Percentiles rank a stretch among this genome's conserved stretches.
Conservation (phyloP, 495 filamentous ascomycete genomes). For the Platismatia glauca region DNA sequence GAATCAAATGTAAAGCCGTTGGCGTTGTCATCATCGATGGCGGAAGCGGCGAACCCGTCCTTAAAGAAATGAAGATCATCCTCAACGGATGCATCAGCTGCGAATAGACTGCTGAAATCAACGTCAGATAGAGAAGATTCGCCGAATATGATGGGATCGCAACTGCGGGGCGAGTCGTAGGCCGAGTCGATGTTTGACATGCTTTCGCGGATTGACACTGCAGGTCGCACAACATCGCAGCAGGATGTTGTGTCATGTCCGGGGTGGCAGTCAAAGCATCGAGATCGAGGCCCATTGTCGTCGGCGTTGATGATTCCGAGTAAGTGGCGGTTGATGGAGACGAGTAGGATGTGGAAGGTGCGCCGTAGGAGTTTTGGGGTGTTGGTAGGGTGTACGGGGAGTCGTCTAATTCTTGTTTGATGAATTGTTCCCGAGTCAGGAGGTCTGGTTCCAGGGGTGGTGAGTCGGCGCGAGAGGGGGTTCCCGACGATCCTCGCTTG, state of each 20-base stretch:
- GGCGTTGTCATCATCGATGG: constrained; percentile 45
- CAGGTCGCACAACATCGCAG: constrained; percentile 99
- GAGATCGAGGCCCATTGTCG: constrained; percentile 35
- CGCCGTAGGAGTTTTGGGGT: constrained; percentile 19
- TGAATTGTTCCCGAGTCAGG: constrained; percentile 23
- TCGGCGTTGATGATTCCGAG: constrained; percentile 31
- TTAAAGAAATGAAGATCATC: constrained; percentile 69
- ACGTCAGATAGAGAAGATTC: constrained; percentile 52
- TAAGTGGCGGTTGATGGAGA: constrained; percentile 42
- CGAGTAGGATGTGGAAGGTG: constrained; percentile 36
- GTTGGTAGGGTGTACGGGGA: constrained; percentile 35
- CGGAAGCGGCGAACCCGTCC: constrained; percentile 64
- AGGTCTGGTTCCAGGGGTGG: constrained; percentile 28
- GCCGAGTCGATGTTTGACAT: constrained; percentile 27
- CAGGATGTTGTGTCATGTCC: constrained; percentile 99
- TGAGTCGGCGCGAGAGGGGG: constrained; percentile 35
- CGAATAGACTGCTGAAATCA: constrained; percentile 60
- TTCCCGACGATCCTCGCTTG: constrained; percentile 32
- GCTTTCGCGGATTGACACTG: constrained; percentile 84
- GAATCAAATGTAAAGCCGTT: constrained; percentile 72
- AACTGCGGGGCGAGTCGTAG: constrained; percentile 49
- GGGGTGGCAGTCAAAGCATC: constrained; percentile 57
- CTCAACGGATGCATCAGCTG: constrained; percentile 59
- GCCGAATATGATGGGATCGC: constrained; percentile 48
- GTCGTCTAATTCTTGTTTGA: constrained; percentile 50